Base-by-base conservation (phyloP, 768 basidiomycete genomes). In the Suillus subaureus region DNA sequence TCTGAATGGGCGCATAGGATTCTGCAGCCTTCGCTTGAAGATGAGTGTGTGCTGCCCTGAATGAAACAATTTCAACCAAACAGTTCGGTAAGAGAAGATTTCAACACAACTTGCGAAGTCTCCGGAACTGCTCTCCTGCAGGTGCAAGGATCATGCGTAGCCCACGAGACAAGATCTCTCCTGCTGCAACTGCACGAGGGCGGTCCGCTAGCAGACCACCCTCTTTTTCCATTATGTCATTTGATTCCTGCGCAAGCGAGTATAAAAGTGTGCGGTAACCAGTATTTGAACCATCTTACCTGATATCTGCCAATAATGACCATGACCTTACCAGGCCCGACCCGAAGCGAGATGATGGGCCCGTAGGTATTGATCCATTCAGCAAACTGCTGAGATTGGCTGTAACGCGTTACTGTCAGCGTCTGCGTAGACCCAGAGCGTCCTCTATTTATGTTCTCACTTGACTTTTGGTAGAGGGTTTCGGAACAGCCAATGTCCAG, bases 171-270 rank as follows among this genome's bases (percentile, higher is more conserved):
- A 88, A 69, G 0, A 85, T 84, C 66, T 88, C 86, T 6, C 88
- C 88, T 0, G 83, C 87, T 1, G 88, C 81, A 55, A 89, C 85
- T 11, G 78, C 79, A 4, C 77, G 73, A 31, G 88, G 88, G 62
- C 88, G 77, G 68, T 89, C 87, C 1, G 82, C 83, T 18, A 85
- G 73, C 6, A 79, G 67, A 4, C 83, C 82, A 21, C 88, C 87
- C 67, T 88, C 85, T 61, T 84, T 85, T 71, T 89, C 88, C 86
- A 89, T 85, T 65, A 89, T 84, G 26, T 89, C 87, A 0, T 87
- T 80, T 0, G 88, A 87, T 42, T 86, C 87, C 73, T 88, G 73
- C 6, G 9, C 45, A 39, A 31, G 15, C 26, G 23, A 11, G 45
- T 45, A 57, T 43, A 21, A 21, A 43, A 43, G 52, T 1, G 26